Conservation (phyloP, 148 eudicot species). For the Camellia sinensis region DNA sequence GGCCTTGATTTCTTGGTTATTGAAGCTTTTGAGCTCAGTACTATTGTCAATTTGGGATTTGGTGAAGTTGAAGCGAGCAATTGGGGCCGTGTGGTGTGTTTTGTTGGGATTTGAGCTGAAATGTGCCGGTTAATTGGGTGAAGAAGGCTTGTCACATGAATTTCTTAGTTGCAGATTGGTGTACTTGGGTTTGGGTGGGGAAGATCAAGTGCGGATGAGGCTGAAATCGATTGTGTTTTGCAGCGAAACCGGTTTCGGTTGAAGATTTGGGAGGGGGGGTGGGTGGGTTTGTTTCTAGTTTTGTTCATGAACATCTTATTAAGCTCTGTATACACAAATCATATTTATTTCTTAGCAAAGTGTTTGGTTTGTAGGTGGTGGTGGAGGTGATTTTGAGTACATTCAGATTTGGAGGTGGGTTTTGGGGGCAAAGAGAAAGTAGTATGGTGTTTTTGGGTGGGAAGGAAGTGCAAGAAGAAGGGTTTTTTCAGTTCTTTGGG, state of each 20-base stretch:
- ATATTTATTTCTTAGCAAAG: conserved; percentile 6
- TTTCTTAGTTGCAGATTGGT: background rate
- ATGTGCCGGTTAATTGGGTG: background rate
- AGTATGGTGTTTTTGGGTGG: conserved; percentile 23
- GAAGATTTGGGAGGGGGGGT: conserved; percentile 23
- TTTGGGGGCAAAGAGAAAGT: conserved; percentile 13
- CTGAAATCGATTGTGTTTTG: conserved; percentile 32
- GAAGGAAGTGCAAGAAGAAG: conserved; percentile 20
- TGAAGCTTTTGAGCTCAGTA: background rate
- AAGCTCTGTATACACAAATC: background rate
- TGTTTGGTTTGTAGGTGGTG: background rate
- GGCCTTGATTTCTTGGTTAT: background rate
- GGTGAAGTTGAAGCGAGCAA: conserved; percentile 6
- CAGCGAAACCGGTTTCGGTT: conserved; percentile 47
- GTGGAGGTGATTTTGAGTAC: background rate
- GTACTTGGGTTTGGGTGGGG: conserved; percentile 31
- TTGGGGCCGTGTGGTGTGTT: background rate
- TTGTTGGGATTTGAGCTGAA: conserved; percentile 14
- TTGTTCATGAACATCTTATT: background rate
- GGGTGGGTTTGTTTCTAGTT: conserved; percentile 13
- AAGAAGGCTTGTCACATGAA: conserved; percentile 20
- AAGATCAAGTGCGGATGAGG: conserved; percentile 41
- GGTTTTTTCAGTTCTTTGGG: background rate
- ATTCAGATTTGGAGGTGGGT: conserved; percentile 19
- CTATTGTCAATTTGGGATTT: background rate